Conservation (phyloP, 2,329 filamentous ascomycete species). For the Colletotrichum destructivum region DNA sequence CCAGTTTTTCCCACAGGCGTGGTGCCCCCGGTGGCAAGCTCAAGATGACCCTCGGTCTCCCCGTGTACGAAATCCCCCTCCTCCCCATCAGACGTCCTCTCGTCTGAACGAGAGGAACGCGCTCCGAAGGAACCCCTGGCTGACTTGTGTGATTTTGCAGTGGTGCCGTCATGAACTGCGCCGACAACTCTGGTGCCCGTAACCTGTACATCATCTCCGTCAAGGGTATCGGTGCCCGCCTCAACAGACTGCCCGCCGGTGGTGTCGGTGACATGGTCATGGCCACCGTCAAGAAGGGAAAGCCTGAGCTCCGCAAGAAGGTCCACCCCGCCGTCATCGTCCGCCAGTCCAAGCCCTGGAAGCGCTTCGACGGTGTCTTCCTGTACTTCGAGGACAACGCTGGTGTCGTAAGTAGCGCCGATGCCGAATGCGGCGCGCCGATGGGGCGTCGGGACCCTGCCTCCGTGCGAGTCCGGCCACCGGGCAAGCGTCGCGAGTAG, state of each 20-base stretch:
- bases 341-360: constrained; percentile 99
- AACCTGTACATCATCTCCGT: constrained; percentile 99
- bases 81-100: background rate
- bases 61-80: constrained; percentile 82
- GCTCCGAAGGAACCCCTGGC: constrained; percentile 13
- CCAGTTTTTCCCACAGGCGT: constrained; percentile 66
- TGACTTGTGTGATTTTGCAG: constrained; percentile 61
- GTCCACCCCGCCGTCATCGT: constrained; percentile 99
- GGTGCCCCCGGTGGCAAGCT: constrained; percentile 99
- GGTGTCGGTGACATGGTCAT: constrained; percentile 99
- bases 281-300: constrained; percentile 99
- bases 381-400: constrained; percentile 99
- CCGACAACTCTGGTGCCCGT: constrained; percentile 98
- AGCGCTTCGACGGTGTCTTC: constrained; percentile 97
- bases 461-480: constrained; percentile 1
- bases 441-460: background rate
- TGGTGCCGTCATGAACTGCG: constrained; percentile 99
- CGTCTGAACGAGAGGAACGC: constrained; percentile 18
- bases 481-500: background rate
- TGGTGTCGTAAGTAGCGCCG: constrained; percentile 84
- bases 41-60: constrained; percentile 99
- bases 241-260: constrained; percentile 96
- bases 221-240: constrained; percentile 97
- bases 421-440: background rate
- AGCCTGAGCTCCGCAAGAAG: constrained; percentile 99